phyloP scores from a whole-genome alignment of 768 basidiomycete genomes.

The Terana coerulea region DNA sequence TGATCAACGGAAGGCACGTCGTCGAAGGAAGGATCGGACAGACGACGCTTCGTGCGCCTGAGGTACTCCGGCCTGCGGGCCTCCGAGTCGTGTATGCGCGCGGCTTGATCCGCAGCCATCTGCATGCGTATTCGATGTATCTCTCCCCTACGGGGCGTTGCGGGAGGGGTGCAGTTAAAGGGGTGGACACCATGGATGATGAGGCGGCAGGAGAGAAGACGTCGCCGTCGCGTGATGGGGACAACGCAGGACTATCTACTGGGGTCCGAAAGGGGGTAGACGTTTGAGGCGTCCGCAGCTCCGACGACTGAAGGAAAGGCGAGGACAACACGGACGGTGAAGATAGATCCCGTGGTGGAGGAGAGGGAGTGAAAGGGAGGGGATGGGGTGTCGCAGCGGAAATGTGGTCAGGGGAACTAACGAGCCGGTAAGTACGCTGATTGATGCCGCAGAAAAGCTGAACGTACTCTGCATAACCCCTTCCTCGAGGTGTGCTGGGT shows the following conservation, averaged over 20 bases:
- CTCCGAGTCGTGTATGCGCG: constrained; percentile 52
- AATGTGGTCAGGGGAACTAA: constrained; percentile 2
- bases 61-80: constrained; percentile 69
- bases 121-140: constrained; percentile 57
- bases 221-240: constrained; percentile 17
- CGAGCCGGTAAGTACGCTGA: neutral
- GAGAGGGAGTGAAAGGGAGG: constrained; percentile 11
- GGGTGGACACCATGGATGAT: constrained; percentile 14
- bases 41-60: constrained; percentile 50
- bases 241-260: constrained; percentile 12
- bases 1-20: constrained; percentile 32
- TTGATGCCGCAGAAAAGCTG: neutral
- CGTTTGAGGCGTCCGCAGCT: constrained; percentile 15
- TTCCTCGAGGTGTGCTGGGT: constrained; percentile 9
- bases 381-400: constrained; percentile 11
- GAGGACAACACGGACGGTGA: constrained; percentile 26
- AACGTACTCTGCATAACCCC: constrained; percentile 1
- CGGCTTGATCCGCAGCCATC: constrained; percentile 45
- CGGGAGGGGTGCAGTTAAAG: constrained; percentile 24
- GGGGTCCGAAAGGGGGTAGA: constrained; percentile 8
- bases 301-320: constrained; percentile 26
- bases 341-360: constrained; percentile 20
- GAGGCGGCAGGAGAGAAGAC: constrained; percentile 8
- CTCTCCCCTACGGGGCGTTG: constrained; percentile 44
- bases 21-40: constrained; percentile 30